A percentile compares a stretch with the other conserved stretches of the same genome.
Conservation (phyloP, 495 filamentous ascomycete genomes). For the Aspergillus cavernicola region DNA sequence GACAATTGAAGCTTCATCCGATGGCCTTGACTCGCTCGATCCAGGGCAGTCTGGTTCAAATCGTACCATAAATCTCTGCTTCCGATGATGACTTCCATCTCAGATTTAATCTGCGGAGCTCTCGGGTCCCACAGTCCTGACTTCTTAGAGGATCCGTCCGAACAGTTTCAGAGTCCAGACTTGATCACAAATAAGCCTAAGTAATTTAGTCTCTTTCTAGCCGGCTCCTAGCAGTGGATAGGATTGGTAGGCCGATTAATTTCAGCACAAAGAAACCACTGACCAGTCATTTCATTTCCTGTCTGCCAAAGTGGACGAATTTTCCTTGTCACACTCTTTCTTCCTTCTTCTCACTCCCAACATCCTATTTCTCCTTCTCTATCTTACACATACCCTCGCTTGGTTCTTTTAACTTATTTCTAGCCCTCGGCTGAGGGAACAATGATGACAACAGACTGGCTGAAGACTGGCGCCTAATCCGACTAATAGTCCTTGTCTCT, state of each 20-base stretch:
- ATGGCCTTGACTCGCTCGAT: not conserved
- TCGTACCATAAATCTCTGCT: not conserved
- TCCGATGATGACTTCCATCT: not conserved
- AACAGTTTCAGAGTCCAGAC: constrained; percentile 12
- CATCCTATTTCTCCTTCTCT: constrained; percentile 11
- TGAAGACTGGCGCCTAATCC: constrained; percentile 1
- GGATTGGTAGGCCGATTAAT: constrained; percentile 16
- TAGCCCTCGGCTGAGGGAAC: not conserved
- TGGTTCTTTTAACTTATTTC: not conserved
- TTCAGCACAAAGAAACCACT: constrained; percentile 13
- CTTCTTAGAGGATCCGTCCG: constrained; percentile 10
- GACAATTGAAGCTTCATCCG: not conserved
- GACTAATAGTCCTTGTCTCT: not conserved
- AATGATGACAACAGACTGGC: not conserved
- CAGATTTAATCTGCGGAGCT: not conserved
- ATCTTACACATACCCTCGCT: constrained; percentile 11
- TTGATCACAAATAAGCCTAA: constrained; percentile 12
- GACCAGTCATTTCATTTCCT: constrained; percentile 13
- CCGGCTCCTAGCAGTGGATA: constrained; percentile 2
- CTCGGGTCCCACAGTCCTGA: not conserved
- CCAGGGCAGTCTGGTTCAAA: not conserved
- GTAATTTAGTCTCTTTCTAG: constrained; percentile 11
- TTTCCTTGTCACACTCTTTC: constrained; percentile 11
- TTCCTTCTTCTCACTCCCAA: constrained; percentile 10
- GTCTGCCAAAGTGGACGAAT: not conserved